Conservation (phyloP, 257 asterid species). For the Solanum paucissectum region DNA sequence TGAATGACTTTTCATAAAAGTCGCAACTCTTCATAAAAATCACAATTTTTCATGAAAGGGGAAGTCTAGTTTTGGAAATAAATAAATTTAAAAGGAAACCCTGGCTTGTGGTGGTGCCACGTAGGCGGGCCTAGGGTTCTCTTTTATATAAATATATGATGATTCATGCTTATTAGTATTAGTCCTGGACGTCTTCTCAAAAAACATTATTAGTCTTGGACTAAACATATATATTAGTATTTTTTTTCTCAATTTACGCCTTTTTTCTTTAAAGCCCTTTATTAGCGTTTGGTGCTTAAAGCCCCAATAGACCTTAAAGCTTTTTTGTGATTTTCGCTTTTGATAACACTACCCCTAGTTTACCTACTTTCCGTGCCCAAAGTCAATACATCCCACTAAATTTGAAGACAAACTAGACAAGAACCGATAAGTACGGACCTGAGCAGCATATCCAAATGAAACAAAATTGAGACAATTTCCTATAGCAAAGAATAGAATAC, state of each 20-base stretch:
- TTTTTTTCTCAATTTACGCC: neutral
- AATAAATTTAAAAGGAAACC: too few relatives aligned
- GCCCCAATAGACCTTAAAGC: neutral
- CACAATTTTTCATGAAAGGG: too few relatives aligned
- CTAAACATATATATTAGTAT: neutral
- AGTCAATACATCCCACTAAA: neutral
- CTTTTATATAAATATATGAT: too few relatives aligned
- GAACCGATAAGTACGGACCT: constrained; percentile 39
- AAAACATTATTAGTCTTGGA: neutral
- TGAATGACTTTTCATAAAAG: too few relatives aligned
- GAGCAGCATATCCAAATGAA: constrained; percentile 98
- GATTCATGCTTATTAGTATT: neutral
- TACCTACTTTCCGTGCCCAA: neutral
- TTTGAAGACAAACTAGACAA: neutral
- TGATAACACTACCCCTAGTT: neutral
- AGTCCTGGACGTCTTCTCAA: neutral
- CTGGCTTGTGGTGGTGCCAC: too few relatives aligned
- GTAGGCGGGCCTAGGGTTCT: too few relatives aligned
- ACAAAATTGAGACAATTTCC: constrained; percentile 93
- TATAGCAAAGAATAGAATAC: constrained; percentile 64
- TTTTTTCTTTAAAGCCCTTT: neutral
- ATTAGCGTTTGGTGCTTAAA: neutral
- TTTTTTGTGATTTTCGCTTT: neutral
- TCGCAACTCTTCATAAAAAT: too few relatives aligned
- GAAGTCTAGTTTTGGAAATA: too few relatives aligned